A percentile compares a stretch with the other conserved stretches of the same genome.
These are phyloP conservation scores for Stromatinia cepivora DNA, from an alignment of 2,329 filamentous ascomycete species.

Conservation along the genomic window DNA sequence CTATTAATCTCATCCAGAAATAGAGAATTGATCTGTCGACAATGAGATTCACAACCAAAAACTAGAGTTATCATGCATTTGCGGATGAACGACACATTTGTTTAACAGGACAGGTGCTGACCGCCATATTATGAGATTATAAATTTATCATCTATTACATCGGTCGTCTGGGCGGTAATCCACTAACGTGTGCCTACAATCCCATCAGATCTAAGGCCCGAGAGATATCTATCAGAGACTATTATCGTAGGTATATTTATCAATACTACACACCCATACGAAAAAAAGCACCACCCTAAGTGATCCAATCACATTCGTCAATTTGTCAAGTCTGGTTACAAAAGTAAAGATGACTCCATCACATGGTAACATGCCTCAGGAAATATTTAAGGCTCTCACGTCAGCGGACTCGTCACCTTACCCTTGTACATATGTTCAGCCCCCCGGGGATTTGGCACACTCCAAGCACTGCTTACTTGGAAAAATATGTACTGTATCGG, in stretches of 20 bases:
- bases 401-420: neutral
- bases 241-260: neutral
- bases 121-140: neutral
- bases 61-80: neutral
- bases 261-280: neutral
- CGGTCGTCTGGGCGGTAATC: neutral
- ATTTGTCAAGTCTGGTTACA: neutral
- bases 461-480: slow-evolving; percentile 7
- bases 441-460: neutral
- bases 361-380: slow-evolving; percentile 7
- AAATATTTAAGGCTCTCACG: slow-evolving; percentile 10
- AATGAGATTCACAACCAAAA: neutral
- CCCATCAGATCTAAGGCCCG: neutral
- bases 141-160: neutral
- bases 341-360: neutral
- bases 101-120: neutral
- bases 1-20: neutral
- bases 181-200: neutral
- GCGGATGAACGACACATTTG: neutral
- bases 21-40: neutral
- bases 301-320: neutral
- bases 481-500: slow-evolving; percentile 13
- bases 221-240: neutral
- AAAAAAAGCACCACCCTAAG: neutral
- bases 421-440: slow-evolving; percentile 7